Evolutionary conservation across 1,284 basidiomycete genomes (phyloP).

Genomic region (Kwoniella shivajii): DNA sequence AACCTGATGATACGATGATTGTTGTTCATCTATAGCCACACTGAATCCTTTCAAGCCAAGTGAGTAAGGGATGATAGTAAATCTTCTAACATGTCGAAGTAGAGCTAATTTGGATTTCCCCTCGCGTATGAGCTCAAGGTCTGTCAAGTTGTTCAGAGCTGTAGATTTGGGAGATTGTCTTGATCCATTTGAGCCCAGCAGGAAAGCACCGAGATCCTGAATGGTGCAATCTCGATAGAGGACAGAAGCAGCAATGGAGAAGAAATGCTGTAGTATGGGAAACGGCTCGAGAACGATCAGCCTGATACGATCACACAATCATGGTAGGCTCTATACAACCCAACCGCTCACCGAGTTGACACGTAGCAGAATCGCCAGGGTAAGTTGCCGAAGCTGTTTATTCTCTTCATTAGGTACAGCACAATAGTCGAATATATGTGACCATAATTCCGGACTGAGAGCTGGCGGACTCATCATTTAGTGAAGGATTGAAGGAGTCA

Average conservation of each 20-base stretch:
- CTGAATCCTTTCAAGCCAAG: background rate
- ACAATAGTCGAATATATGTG: background rate
- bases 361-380: background rate
- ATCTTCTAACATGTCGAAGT: background rate
- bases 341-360: background rate
- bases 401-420: background rate
- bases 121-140: background rate
- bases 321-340: too few relatives aligned
- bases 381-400: background rate
- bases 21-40: too few relatives aligned
- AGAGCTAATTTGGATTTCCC: background rate
- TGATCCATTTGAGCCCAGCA: background rate
- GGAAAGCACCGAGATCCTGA: background rate
- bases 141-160: background rate
- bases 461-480: background rate
- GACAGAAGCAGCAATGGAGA: background rate
- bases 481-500: background rate
- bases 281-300: too few relatives aligned
- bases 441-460: background rate
- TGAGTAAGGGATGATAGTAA: background rate
- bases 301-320: too few relatives aligned
- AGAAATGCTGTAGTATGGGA: background rate
- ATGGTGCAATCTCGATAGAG: background rate
- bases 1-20: background rate
- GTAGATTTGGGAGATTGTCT: background rate